Evolutionary conservation across 1,284 basidiomycete species (phyloP).

Genomic region (Ceratobasidium theobromae): DNA sequence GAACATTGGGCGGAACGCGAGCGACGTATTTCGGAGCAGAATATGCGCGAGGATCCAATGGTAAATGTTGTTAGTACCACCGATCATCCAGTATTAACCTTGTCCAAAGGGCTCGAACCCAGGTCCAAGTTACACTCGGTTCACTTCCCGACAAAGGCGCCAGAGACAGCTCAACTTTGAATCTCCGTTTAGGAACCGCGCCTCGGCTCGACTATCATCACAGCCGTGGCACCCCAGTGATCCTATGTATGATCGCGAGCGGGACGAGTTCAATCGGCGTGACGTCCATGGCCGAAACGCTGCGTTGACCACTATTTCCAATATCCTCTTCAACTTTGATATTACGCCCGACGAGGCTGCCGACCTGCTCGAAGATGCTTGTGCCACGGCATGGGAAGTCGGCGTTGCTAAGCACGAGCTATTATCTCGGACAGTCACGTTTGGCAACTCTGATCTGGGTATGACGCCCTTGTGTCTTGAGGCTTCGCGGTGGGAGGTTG

Average conservation of each 20-base stretch:
- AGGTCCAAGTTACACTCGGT: no score
- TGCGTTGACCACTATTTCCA: conserved; percentile 2
- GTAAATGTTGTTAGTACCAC: background rate
- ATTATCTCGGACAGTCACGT: background rate
- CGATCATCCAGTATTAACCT: background rate
- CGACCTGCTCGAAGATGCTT: conserved; percentile 4
- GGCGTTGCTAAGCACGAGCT: conserved; percentile 4
- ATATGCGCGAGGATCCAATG: background rate
- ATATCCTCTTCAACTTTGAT: conserved; percentile 22
- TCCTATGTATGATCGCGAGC: background rate
- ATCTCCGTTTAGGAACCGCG: background rate
- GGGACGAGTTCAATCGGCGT: background rate
- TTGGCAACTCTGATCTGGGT: conserved; percentile 12
- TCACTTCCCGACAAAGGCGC: no score
- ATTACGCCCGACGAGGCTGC: background rate
- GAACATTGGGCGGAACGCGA: background rate
- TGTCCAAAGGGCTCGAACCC: no score
- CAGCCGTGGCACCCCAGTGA: background rate
- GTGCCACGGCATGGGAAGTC: conserved; percentile 6
- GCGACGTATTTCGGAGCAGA: background rate
- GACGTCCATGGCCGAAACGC: conserved; percentile 1
- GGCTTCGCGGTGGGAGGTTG: conserved; percentile 3
- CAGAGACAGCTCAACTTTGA: no score
- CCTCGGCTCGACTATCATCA: background rate
- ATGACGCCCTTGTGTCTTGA: conserved; percentile 16